Base-by-base conservation (phyloP, 1,284 basidiomycete genomes). In the Stereum hirsutum region DNA sequence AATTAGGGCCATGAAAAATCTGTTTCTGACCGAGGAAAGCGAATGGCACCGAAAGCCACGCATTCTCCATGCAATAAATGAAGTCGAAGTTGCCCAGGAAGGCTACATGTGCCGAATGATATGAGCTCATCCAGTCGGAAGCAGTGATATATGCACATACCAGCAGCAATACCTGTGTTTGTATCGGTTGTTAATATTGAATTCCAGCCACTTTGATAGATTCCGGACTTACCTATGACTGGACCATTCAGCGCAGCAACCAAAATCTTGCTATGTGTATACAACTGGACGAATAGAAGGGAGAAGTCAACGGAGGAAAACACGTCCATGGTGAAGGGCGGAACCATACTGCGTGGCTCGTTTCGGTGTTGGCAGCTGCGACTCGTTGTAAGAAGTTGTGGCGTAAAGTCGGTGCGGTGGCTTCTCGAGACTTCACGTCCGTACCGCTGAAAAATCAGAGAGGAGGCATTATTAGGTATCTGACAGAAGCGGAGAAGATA, bases 71-170 rank as follows among this genome's bases (percentile, higher is more conserved):
- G 20, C 37, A 39, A 17, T 39, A 39, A 23, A 39, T 39, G 37
- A 39, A 39, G 20, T 39, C 37, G 25, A 39, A 39, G 37, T 39
- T 14, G n/a, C 37, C 37, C 17, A 39, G 11, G 20, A 39, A 39
- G 12, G 37, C 37, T 39, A 11, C 21, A n/a, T n/a, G n/a, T n/a
- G n/a, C n/a, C n/a, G n/a, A n/a, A n/a, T n/a, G n/a, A n/a, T n/a
- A n/a, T n/a, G n/a, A n/a, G n/a, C n/a, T n/a, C n/a, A n/a, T n/a
- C n/a, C n/a, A n/a, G n/a, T n/a, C n/a, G n/a, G n/a, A n/a, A n/a
- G n/a, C n/a, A n/a, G n/a, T n/a, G n/a, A n/a, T n/a, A n/a, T n/a
- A n/a, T 14, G 8, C 11, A 24, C 23, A 39, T 21, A 39, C 37
- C 37, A 12, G 37, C 37, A 5, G 37, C 37, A 23, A 39, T 39